Evolutionary conservation across 768 basidiomycete genomes (phyloP), one percentile per base, ranked within the genome.

Genomic region (Trametes cinnabarina): DNA sequence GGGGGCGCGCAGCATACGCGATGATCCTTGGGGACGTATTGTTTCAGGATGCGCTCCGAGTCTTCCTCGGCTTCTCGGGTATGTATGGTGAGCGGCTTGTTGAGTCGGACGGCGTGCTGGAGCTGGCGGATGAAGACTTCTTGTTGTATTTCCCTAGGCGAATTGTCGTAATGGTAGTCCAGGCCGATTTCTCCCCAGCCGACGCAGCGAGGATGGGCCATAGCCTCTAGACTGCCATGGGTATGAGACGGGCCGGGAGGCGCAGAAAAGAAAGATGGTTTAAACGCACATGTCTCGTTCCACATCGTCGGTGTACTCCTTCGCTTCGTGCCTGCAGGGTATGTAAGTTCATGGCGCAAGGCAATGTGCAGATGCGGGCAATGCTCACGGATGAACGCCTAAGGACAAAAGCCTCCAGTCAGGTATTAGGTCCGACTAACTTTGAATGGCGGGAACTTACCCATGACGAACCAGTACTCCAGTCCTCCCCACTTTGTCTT

Each of bases 111-210:
- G 0, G 92, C 91, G 1, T 79, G 80, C 15, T 76, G 75, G 6
- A 94, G 79, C 69, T 94, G 92, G 9, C 86, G 76, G 1, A 72
- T 69, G 48, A 94, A 86, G 11, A 92, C 83, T 0, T 72, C 73
- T 52, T 79, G 84, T 65, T 94, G 92, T 1, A 85, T 65, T 0
- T 82, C 79, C 10, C 86, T 82, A 0, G 90, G 88, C 0, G 90
- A 89, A 60, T 84, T 79, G 71, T 90, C 83, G 69, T 93, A 91
- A 69, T 92, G 89, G 64, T 90, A 92, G 60, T 94, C 92, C 12
- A 92, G 79, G 0, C 92, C 91, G 55, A 93, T 93, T 66, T 95
- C 92, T 0, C 92, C 92, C 86, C 88, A 89, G 3, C 90, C 90
- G 7, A 94, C 90, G 65, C 90, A 92, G 11, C 87, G 83, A 1